These are phyloP conservation scores for Malassezia caprae DNA, from an alignment of 1,284 basidiomycete genomes.

Conservation along the genomic window DNA sequence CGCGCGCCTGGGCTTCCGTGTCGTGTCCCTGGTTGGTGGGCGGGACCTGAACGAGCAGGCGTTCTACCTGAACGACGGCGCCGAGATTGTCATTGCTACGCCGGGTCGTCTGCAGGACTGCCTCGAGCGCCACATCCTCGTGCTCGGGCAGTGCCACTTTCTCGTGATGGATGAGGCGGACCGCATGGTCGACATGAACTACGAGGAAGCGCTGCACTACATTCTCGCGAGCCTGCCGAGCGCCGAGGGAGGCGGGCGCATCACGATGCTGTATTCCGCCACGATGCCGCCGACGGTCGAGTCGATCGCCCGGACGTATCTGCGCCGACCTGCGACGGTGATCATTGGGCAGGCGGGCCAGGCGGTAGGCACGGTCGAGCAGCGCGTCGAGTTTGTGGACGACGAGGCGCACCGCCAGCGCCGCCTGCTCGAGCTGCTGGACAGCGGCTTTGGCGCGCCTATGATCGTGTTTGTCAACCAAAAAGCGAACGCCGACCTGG, in stretches of 20 bases:
- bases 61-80: conserved; percentile 85
- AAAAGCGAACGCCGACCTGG: conserved; percentile 95
- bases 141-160: conserved; percentile 90
- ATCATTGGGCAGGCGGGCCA: conserved; percentile 95
- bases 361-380: conserved; percentile 94
- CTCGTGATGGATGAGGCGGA: conserved; percentile 99
- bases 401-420: conserved; percentile 94
- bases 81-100: conserved; percentile 95
- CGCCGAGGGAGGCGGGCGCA: conserved; percentile 50
- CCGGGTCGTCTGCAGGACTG: conserved; percentile 96
- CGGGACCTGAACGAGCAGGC: conserved; percentile 88
- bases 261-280: conserved; percentile 75
- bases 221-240: conserved; percentile 85
- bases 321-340: conserved; percentile 82
- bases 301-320: conserved; percentile 81
- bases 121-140: conserved; percentile 85
- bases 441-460: conserved; percentile 70
- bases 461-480: conserved; percentile 99
- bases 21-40: conserved; percentile 95
- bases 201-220: conserved; percentile 84
- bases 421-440: conserved; percentile 77
- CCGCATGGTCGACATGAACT: conserved; percentile 94
- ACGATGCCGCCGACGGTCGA: conserved; percentile 98
- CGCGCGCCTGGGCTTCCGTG: conserved; percentile 63
- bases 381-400: conserved; percentile 81